Base-by-base conservation (phyloP, 2,329 filamentous ascomycete genomes). In the Massarina eburnea region DNA sequence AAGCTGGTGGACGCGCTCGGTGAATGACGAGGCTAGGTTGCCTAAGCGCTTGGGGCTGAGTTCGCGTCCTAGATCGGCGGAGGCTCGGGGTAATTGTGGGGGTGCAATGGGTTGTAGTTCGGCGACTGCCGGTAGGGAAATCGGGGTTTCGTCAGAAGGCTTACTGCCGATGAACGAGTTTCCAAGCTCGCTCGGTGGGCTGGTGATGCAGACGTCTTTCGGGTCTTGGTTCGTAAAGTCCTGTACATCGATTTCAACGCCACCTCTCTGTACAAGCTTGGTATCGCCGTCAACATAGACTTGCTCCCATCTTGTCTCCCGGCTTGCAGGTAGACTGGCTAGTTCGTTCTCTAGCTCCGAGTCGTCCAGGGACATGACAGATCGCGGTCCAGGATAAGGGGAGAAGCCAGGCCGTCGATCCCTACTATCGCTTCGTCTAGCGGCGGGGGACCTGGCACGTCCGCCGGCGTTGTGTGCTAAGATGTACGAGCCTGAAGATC, bases 401-500 rank as follows among this genome's bases (percentile, higher is more conserved):
- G 71, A 63, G 55, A 68, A 52, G 55, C 66, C 61, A 19, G 69
- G 70, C 40, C 62, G 57, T 32, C 67, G 54, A 5, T 66, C 64
- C n/a, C 53, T 55, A 43, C 59, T 58, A 22, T 48, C 41, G 38
- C 47, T 57, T 29, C 58, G 48, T n/a, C 39, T 14, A 5, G 41
- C 48, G 17, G 45, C 49, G 17, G 59, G 48, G 2, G 63, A 62
- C n/a, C 60, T 60, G 21, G 55, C 61, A n/a, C 61, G 65, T 17
- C 40, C 46, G n/a, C 39, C 37, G 24, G 53, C 45, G 36, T 55
- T 50, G 33, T 55, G 51, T 21, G 64, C 59, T 15, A 75, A 49
- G 22, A 75, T 67, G 55, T 73, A 76, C 8, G 73, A 76, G 21
- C 71, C 70, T 7, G 68, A 72, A 35, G 73, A 75, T 22, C 68